Base-by-base conservation (phyloP, 495 filamentous ascomycete species). In the Pseudotulostoma volvatum region DNA sequence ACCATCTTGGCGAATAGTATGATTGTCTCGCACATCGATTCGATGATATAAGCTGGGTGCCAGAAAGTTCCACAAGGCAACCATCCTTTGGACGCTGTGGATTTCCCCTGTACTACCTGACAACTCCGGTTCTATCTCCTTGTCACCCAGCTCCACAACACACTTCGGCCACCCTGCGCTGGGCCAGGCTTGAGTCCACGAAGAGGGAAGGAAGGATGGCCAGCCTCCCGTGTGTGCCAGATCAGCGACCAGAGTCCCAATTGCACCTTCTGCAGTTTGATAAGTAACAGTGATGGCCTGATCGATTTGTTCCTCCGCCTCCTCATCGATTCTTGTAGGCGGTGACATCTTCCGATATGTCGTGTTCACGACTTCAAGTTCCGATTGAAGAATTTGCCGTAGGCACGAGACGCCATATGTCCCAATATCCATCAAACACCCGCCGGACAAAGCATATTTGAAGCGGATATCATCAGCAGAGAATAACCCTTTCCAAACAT, bases 381-480 rank as follows among this genome's bases (percentile, higher is more conserved):
- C 49, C 35, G 48, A 43, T 11, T 48, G 37, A 1, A 65, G 57
- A 15, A 73, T 52, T 18, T 54, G 55, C 9, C 65, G 47, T 0
- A 70, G 41, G 3, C 55, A 43, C 13, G 56, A 59, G 9, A 71
- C 38, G 9, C 56, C 56, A 46, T 77, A 79, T 0, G 64, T 59
- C 4, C 63, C 66, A 4, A 73, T 53, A 43, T 76, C 73, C 71
- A 80, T 71, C 35, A 72, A 44, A 7, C 61, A 47, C n/a, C 75
- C 77, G 0, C 76, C 75, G 3, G 61, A 51, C 1, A 78, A 57
- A 2, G 56, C 52, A 39, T 68, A 77, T 13, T 53, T 44, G 47
- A 61, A 77, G 0, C 73, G 59, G 44, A 81, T 81, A 46, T 78
- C 64, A 34, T 70, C 59, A 3, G 45, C 18, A 0, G 23, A 0